phyloP scores from a whole-genome alignment of 2,329 filamentous ascomycete genomes.

The Calonectria hawksworthii region DNA sequence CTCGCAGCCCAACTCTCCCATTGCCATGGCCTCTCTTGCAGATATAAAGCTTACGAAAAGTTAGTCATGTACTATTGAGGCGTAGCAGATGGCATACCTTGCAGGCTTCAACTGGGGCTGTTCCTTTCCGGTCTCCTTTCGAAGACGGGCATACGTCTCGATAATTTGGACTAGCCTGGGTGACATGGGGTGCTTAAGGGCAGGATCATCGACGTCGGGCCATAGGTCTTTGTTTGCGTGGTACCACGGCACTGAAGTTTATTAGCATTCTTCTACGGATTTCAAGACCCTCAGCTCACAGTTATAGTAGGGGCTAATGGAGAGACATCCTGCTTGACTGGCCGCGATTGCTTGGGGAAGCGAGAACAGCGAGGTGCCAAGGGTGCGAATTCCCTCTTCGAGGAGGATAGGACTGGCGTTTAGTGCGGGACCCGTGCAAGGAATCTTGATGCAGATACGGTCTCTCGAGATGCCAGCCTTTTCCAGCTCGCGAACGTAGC shows the following conservation, averaged over 20 bases:
- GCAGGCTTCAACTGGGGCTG: constrained; percentile 64
- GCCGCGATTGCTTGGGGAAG: constrained; percentile 64
- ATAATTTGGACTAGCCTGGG: constrained; percentile 63
- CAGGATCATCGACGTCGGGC: constrained; percentile 62
- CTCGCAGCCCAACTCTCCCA: constrained; percentile 61
- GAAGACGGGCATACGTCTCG: constrained; percentile 60
- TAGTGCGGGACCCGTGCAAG: constrained; percentile 61
- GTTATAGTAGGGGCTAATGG: constrained; percentile 66
- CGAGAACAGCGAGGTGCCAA: constrained; percentile 63
- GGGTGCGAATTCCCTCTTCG: constrained; percentile 60
- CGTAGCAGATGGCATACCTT: constrained; percentile 44
- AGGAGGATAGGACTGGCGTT: constrained; percentile 59
- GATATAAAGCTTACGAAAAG: constrained; percentile 55
- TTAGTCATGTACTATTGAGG: constrained; percentile 6
- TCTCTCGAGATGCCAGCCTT: constrained; percentile 59
- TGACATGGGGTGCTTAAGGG: constrained; percentile 61
- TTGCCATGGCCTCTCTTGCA: constrained; percentile 59
- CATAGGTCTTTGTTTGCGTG: constrained; percentile 49
- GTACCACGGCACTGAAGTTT: background rate
- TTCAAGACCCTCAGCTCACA: constrained; percentile 42
- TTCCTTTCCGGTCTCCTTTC: constrained; percentile 61
- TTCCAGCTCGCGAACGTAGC: constrained; percentile 62
- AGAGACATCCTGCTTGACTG: constrained; percentile 62
- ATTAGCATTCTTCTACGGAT: background rate
- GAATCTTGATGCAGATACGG: constrained; percentile 66